These are phyloP conservation scores for Elaeagnus macrophylla DNA, from an alignment of 306 rosid species.

Conservation along the genomic window DNA sequence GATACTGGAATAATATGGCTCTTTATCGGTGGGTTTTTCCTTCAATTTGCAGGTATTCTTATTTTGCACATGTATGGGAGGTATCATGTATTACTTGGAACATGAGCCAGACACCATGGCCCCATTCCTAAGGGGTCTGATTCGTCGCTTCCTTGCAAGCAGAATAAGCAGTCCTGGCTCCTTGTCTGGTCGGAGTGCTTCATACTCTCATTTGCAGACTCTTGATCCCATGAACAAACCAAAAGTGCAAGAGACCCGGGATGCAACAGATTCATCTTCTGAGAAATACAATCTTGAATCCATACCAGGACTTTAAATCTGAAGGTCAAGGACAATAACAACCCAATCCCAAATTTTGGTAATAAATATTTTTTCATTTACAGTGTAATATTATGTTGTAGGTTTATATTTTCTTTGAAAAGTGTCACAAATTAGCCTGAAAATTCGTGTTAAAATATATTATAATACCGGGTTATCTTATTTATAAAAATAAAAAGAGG, in stretches of 20 bases:
- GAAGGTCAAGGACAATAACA: background rate
- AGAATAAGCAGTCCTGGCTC: constrained; percentile 75
- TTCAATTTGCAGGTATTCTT: constrained; percentile 52
- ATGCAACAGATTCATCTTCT: constrained; percentile 38
- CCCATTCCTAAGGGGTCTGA: constrained; percentile 78
- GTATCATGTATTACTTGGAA: constrained; percentile 92
- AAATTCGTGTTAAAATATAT: too few relatives aligned
- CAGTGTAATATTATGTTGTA: too few relatives aligned
- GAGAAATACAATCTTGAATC: constrained; percentile 83
- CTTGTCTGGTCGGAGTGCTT: constrained; percentile 32
- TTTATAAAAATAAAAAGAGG: too few relatives aligned
- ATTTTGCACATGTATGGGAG: constrained; percentile 88
- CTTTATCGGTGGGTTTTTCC: background rate
- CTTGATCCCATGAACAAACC: constrained; percentile 53
- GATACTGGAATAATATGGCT: too few relatives aligned
- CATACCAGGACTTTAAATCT: constrained; percentile 71
- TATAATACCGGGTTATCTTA: too few relatives aligned
- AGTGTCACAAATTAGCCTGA: too few relatives aligned
- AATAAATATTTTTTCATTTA: too few relatives aligned
- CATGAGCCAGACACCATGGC: constrained; percentile 97
- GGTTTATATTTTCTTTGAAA: too few relatives aligned
- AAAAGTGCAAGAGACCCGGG: constrained; percentile 29
- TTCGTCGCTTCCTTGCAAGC: constrained; percentile 95
- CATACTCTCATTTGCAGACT: constrained; percentile 51
- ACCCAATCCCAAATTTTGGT: background rate